These are phyloP conservation scores for Ustilago vetiveriae DNA, from an alignment of 1,284 basidiomycete genomes.

Conservation along the genomic window DNA sequence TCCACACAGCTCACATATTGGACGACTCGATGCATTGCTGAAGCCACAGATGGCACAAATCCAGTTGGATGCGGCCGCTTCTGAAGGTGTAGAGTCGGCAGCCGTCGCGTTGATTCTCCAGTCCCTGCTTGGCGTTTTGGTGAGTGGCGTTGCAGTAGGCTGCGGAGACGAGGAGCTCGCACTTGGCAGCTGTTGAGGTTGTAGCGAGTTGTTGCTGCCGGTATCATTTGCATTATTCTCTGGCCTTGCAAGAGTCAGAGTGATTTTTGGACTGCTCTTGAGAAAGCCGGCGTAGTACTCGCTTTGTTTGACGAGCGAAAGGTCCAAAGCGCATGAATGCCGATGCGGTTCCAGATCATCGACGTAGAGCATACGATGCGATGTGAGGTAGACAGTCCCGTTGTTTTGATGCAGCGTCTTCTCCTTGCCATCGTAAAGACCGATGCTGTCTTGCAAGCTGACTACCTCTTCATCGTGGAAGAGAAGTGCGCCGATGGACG, in stretches of 20 bases:
- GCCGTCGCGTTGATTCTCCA: constrained; percentile 36
- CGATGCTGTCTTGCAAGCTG: constrained; percentile 56
- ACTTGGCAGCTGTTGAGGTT: constrained; percentile 42
- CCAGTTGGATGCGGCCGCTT: constrained; percentile 39
- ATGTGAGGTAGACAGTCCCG: constrained; percentile 80
- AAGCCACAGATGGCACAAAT: constrained; percentile 58
- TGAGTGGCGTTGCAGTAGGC: constrained; percentile 1
- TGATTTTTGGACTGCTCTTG: constrained; percentile 88
- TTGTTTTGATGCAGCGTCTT: constrained; percentile 79
- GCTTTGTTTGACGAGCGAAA: constrained; percentile 78
- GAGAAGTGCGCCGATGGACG: constrained; percentile 56
- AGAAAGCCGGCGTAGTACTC: constrained; percentile 93
- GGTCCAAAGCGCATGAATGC: constrained; percentile 69
- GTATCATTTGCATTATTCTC: constrained; percentile 22
- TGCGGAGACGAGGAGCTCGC: constrained; percentile 14
- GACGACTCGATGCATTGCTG: constrained; percentile 34
- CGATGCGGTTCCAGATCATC: constrained; percentile 72
- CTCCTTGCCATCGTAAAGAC: constrained; percentile 72
- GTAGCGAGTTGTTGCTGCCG: neutral
- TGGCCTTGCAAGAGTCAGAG: constrained; percentile 70
- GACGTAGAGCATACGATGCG: constrained; percentile 85
- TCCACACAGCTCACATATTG: constrained; percentile 54
- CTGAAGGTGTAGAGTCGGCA: constrained; percentile 24
- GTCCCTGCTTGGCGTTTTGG: constrained; percentile 26
- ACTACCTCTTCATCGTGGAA: constrained; percentile 58